Conservation (phyloP, 306 rosid species). For the Heteromeles arbutifolia region DNA sequence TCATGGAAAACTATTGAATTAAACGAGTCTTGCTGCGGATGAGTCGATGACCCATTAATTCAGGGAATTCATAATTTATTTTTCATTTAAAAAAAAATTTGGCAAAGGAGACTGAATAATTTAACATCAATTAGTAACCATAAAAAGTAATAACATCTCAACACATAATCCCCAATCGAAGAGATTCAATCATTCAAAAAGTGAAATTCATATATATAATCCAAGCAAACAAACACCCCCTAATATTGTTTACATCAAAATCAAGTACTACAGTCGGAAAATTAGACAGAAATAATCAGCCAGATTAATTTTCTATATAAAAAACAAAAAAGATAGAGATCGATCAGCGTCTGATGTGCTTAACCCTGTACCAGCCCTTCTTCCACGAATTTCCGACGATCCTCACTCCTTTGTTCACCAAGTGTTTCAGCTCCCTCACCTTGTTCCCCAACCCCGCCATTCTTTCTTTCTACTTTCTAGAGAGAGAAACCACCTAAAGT, state of each 20-base stretch:
- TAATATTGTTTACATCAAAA: background rate
- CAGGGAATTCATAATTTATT: background rate
- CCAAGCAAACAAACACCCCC: background rate
- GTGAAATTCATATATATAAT: background rate
- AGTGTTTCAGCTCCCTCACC: constrained; percentile 47
- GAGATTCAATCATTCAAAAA: background rate
- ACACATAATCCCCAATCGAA: background rate
- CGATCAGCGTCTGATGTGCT: constrained; percentile 40
- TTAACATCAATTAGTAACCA: background rate
- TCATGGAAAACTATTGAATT: no score
- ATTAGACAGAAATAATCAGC: background rate
- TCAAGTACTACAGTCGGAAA: background rate
- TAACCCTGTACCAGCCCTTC: constrained; percentile 74
- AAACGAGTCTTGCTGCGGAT: background rate
- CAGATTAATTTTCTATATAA: background rate
- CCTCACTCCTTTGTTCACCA: constrained; percentile 55
- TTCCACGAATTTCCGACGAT: constrained; percentile 65
- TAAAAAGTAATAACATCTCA: no score
- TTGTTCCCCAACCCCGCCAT: constrained; percentile 60
- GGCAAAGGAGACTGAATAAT: no score
- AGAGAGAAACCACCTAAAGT: background rate
- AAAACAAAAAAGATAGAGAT: background rate
- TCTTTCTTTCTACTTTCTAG: background rate
- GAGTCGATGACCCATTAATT: background rate
- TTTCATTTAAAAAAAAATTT: no score